Base-by-base conservation (phyloP, 1,284 basidiomycete species). In the Sporisorium iseilematis-ciliati region DNA sequence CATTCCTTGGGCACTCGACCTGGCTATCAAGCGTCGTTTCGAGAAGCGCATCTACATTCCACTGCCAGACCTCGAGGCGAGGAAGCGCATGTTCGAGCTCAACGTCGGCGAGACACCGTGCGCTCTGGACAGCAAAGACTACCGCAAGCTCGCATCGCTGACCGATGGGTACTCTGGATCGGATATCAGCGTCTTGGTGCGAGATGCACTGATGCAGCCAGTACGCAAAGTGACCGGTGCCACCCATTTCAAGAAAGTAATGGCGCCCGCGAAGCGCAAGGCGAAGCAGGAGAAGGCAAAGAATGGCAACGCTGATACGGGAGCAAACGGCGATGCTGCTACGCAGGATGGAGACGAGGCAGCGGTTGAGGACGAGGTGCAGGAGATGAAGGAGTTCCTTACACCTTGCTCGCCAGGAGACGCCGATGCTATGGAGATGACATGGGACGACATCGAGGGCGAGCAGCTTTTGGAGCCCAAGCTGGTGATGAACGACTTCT, bases 31-130 rank as follows among this genome's bases (percentile, higher is more conserved):
- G 87, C 92, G 96, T 85, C 90, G 94, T 91, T 97, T 97, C 79
- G 95, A 98, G 86, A 98, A 97, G 87, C 91, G 96, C 68, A 96
- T 99, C 88, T 96, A 98, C 85, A 99, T 99, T 68, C 97, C 96
- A 38, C 90, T 99, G 33, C 97, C 96, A 14, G 95, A 95, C 6
- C 88, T 92, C 4, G 94, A 96, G 73, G 96, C 96, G n/a, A 90
- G 96, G 59, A 90, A 91, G 84, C 91, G 91, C 43, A 98, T 99
- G 93, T 99, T 99, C 84, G 92, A 97, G 87, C 90, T 99, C 58
- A 96, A 99, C 82, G 90, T 99, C 50, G 97, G 97, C 5, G 88
- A 91, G 23, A 99, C 96, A 3, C 96, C 96, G 18, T 95, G 94
- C 85, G 89, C 92, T 74, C 89, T 99, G 7, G 87, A 89, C 8